Evolutionary conservation across 805 yeast species (phyloP).

Genomic region (Yarrowia bubula): DNA sequence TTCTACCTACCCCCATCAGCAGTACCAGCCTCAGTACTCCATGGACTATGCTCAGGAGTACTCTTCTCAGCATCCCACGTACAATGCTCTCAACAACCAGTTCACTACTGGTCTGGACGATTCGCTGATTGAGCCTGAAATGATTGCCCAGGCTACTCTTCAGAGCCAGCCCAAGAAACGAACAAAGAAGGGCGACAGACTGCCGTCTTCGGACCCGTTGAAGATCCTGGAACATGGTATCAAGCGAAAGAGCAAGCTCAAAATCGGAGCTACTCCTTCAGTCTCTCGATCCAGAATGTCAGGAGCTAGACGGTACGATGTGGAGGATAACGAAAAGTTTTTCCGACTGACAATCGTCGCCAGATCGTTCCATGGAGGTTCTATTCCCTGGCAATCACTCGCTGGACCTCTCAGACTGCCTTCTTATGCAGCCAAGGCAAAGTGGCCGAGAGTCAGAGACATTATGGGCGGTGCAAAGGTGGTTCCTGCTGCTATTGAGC

Average conservation of each 20-base stretch:
- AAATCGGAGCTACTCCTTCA: neutral
- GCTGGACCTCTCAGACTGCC: slow-evolving; percentile 36
- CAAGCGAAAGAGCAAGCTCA: slow-evolving; percentile 15
- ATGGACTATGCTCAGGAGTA: slow-evolving; percentile 24
- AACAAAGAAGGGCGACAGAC: neutral
- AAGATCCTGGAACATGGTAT: neutral
- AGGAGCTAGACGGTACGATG: slow-evolving; percentile 12
- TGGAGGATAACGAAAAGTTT: slow-evolving; percentile 49
- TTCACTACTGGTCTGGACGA: slow-evolving; percentile 5
- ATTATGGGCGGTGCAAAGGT: slow-evolving; percentile 60
- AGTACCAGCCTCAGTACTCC: slow-evolving; percentile 23
- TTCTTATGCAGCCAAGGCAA: slow-evolving; percentile 51
- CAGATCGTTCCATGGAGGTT: slow-evolving; percentile 50
- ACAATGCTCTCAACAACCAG: slow-evolving; percentile 6
- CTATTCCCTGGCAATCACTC: slow-evolving; percentile 27
- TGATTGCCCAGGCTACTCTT: slow-evolving; percentile 2
- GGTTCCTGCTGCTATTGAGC: slow-evolving; percentile 50
- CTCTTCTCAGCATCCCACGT: slow-evolving; percentile 12
- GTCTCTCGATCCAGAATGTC: slow-evolving; percentile 20
- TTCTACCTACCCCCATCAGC: slow-evolving; percentile 3
- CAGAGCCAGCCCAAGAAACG: neutral
- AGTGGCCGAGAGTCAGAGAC: slow-evolving; percentile 70
- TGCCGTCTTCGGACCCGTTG: neutral
- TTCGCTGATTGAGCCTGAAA: slow-evolving; percentile 7
- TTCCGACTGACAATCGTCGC: slow-evolving; percentile 66